phyloP scores from a whole-genome alignment of 176 grass and related monocot genomes.

The barley (Hordeum vulgare) region MorexV3_pseudomolecules_assembly NC_058520.1:416980590-416981089 shows the following conservation, averaged over 20 bases:
- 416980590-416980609: constrained; percentile 29
- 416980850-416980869: constrained; percentile 68
- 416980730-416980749: too few relatives aligned
- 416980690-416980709: too few relatives aligned
- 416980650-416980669: constrained; percentile 35
- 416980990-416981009: constrained; percentile 66
- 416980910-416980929: neutral
- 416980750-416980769: too few relatives aligned
- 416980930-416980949: constrained; percentile 66
- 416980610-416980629: constrained; percentile 27
- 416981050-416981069: too few relatives aligned
- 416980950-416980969: constrained; percentile 89
- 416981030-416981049: constrained; percentile 78
- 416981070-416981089: too few relatives aligned
- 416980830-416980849: constrained; percentile 76
- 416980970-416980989: constrained; percentile 82
- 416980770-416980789: too few relatives aligned
- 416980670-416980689: too few relatives aligned
- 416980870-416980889: neutral
- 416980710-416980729: too few relatives aligned
- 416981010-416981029: constrained; percentile 76
- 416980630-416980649: constrained; percentile 42
- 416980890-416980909: neutral
- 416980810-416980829: too few relatives aligned
- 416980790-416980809: too few relatives aligned